Percentiles rank a stretch among this genome's conserved stretches.
Evolutionary conservation across 2,329 filamentous ascomycete genomes (phyloP).

Genomic region (Dactylonectria macrodidyma): DNA sequence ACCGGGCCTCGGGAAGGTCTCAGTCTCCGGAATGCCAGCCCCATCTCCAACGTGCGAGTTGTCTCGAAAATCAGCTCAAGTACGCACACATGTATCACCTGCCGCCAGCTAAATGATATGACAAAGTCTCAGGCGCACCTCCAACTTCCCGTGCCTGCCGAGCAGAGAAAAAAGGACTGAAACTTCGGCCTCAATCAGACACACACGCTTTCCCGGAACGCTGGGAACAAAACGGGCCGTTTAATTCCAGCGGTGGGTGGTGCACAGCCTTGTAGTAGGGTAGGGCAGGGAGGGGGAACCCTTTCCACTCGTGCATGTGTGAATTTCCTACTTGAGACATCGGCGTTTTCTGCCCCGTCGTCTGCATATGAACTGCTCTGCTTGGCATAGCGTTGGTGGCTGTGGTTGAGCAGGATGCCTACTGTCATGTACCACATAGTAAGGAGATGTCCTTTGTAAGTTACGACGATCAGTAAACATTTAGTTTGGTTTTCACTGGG

Average conservation of each 20-base stretch:
- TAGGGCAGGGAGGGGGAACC: background rate
- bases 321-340: background rate
- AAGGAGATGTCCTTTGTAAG: too few relatives aligned
- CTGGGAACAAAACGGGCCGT: slow-evolving; percentile 25
- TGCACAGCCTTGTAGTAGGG: background rate
- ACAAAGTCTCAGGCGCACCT: background rate
- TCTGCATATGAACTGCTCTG: background rate
- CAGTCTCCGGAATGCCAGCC: background rate
- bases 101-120: background rate
- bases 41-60: background rate
- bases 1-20: background rate
- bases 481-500: too few relatives aligned
- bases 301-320: background rate
- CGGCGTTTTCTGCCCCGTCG: background rate
- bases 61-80: background rate
- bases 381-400: too few relatives aligned
- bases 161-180: background rate
- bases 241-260: background rate
- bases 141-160: background rate
- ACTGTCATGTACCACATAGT: too few relatives aligned
- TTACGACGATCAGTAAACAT: too few relatives aligned
- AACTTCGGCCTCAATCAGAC: background rate
- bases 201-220: slow-evolving; percentile 15
- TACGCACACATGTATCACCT: background rate
- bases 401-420: too few relatives aligned